Evolutionary conservation across 1,284 basidiomycete species (phyloP), one percentile per base, ranked within the genome.

Genomic region (Malassezia yamatoensis): DNA sequence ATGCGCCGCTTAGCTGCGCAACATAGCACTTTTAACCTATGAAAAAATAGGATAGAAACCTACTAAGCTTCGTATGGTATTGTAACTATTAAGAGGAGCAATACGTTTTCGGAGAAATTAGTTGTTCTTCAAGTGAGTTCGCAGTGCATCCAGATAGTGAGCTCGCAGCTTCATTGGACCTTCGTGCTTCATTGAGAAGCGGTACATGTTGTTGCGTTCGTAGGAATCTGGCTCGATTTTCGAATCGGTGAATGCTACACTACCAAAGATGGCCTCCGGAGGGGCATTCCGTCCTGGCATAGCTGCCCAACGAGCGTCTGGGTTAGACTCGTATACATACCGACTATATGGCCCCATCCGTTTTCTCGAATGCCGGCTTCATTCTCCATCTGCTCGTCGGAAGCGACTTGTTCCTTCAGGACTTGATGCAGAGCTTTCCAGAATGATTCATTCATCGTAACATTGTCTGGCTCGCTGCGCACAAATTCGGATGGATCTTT

Each of bases 281-380:
- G 66, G 63, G 1, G 68, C 58, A 36, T 65, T 67, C 16, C 72
- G 59, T 0, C 67, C 72, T 10, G 70, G 72, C 64, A 67, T 70
- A n/a, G 70, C 55, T 6, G 51, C 59, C 11, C 68, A 60, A 8
- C 72, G 57, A 7, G 53, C 52, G 53, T 74, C 70, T 44, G 58
- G 42, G 53, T 47, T 13, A 37, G 45, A 20, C 20, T n/a, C 9
- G 7, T 3, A 47, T 34, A 47, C 45, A 21, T 47, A 60, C 61
- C 64, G 36, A 58, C 64, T 13, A 72, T 40, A 49, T 74, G 72
- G 21, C 67, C 67, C 65, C 66, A 74, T 3, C 72, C 72, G 32
- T 64, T 65, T 41, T 58, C 54, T 10, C 72, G 51, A 36, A 64
- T 61, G 5, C 55, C 40, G 0, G 72, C 72, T 42, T 74, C 72